Evolutionary conservation across 768 basidiomycete species (phyloP).

Genomic region (Galerina marginata): DNA sequence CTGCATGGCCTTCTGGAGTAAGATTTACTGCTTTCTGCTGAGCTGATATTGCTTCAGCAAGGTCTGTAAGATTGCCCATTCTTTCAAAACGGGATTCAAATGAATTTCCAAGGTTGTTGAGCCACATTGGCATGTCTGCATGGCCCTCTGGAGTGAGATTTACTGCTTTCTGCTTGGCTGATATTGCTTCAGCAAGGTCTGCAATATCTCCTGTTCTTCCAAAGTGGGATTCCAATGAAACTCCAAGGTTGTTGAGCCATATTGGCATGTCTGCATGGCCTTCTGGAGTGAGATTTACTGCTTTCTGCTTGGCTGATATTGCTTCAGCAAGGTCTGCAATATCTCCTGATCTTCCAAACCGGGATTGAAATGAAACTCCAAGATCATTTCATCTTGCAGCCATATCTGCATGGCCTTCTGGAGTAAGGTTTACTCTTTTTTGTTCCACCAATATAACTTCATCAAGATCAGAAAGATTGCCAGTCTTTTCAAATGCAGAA

Average conservation of each 20-base stretch:
- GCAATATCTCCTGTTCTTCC: neutral
- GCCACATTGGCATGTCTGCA: neutral
- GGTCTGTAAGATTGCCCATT: too few relatives aligned
- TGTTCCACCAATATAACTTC: conserved; percentile 12
- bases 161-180: conserved; percentile 13
- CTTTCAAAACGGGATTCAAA: too few relatives aligned
- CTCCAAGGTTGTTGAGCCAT: neutral
- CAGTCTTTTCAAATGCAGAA: too few relatives aligned
- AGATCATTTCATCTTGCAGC: conserved; percentile 5
- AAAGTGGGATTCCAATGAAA: too few relatives aligned
- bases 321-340: conserved; percentile 19
- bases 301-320: conserved; percentile 13
- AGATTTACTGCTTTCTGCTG: too few relatives aligned
- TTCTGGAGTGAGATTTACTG: conserved; percentile 4
- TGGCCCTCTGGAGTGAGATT: conserved; percentile 7
- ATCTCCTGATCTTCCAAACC: conserved; percentile 18
- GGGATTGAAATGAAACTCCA: conserved; percentile 5
- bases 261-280: conserved; percentile 1
- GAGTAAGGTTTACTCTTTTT: neutral
- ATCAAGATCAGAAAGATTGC: conserved; percentile 16
- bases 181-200: conserved; percentile 17
- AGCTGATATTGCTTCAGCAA: too few relatives aligned
- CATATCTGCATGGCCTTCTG: neutral
- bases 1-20: too few relatives aligned
- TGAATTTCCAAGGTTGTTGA: neutral